Conservation (phyloP, 1,284 basidiomycete genomes). For the Marasmius fiardii region DNA sequence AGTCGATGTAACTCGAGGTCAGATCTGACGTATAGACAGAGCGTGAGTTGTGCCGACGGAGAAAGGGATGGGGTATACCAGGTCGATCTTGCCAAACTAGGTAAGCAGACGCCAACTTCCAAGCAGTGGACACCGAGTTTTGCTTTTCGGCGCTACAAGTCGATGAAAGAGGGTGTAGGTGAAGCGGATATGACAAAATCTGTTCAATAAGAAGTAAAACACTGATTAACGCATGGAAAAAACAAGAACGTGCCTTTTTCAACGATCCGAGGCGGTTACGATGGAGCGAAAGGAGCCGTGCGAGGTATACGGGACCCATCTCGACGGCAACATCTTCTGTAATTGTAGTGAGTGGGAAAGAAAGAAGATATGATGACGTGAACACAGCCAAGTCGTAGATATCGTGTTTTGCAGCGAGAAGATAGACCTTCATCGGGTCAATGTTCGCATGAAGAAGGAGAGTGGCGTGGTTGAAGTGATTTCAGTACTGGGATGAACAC, state of each 20-base stretch:
- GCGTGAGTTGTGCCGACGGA: no score
- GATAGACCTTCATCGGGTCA: conserved; percentile 9
- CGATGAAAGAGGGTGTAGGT: no score
- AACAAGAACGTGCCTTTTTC: no score
- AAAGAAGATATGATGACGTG: conserved; percentile 10
- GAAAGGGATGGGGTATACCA: neutral
- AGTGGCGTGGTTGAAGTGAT: neutral
- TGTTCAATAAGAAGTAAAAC: no score
- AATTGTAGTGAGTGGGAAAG: conserved; percentile 1
- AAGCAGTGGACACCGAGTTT: neutral
- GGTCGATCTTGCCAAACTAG: conserved; percentile 1
- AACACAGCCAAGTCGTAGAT: conserved; percentile 8
- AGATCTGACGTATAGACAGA: no score
- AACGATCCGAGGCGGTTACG: no score
- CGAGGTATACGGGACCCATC: conserved; percentile 10
- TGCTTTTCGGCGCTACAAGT: neutral
- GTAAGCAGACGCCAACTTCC: conserved; percentile 4
- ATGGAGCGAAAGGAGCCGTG: neutral
- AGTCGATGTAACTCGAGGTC: no score
- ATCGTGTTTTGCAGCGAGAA: conserved; percentile 7
- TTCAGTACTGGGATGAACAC: neutral
- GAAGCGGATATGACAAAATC: no score
- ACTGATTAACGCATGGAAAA: no score
- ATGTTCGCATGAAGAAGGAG: conserved; percentile 6
- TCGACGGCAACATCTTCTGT: conserved; percentile 7